Base-by-base conservation (phyloP, 1,284 basidiomycete species). In the Apiotrichum porosum region DNA sequence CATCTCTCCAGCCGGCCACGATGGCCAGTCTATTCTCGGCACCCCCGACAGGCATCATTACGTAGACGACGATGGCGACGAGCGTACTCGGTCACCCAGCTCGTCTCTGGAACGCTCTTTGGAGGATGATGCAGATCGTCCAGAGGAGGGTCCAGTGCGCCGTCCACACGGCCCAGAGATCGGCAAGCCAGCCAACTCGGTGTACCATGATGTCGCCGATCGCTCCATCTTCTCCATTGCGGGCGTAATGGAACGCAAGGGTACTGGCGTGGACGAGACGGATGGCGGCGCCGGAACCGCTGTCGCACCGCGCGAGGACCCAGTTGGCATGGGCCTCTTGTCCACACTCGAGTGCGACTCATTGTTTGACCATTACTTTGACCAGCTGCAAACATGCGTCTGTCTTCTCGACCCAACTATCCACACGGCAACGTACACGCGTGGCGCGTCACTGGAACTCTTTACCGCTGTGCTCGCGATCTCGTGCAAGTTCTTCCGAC, bases 341-440 rank as follows among this genome's bases (percentile, higher is more conserved):
- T 49, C 56, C 9, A 45, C 50, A 32, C 49, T 49, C 15, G 56
- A 57, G 32, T 51, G 47, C 38, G 56, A 57, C 21, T 57, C 56
- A 31, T 43, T 57, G 13, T 57, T 57, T 24, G 47, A 37, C 2
- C 56, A 57, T 46, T 57, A 57, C 46, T 52, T 54, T 42, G 52
- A 57, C 37, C 56, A 57, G 42, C 47, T 57, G 21, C 56, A 57
- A 44, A 57, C 56, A 9, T 57, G 56, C 19, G 56, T 57, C 13
- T 57, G 56, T 23, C 52, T 57, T 8, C 44, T 57, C 9, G 56
- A 57, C 26, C 52, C 56, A 5, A 41, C 56, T 6, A 34, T 57
- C n/a, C 56, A 57, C 30, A 54, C 49, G 1, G 47, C 56, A 6
- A 10, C 21, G 4, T 57, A 57, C 41, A 52, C 52, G 3, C 47